A percentile compares a stretch with the other conserved stretches of the same genome.
Evolutionary conservation across 495 filamentous ascomycete species (phyloP).

Genomic region (Aspergillus bridgeri): DNA sequence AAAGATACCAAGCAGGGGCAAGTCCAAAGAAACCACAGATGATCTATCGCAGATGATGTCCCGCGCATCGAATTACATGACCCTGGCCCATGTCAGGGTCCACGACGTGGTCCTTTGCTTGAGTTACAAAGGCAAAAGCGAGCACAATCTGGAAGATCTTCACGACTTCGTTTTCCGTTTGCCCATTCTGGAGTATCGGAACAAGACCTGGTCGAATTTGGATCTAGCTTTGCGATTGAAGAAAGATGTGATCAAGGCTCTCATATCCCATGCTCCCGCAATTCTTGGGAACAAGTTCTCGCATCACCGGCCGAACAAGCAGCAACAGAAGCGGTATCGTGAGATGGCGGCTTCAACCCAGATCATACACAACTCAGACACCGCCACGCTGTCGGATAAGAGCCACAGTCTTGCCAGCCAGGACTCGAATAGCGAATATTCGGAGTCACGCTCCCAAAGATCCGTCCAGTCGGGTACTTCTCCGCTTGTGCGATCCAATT

Average conservation of each 20-base stretch:
- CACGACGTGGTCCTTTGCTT: constrained; percentile 92
- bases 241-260: constrained; percentile 86
- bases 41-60: constrained; percentile 98
- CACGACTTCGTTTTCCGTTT: constrained; percentile 97
- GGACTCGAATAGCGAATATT: constrained; percentile 42
- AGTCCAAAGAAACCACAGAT: constrained; percentile 63
- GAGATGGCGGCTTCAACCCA: constrained; percentile 64
- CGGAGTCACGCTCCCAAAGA: constrained; percentile 35
- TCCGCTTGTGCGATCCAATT: constrained; percentile 38
- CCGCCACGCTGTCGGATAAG: constrained; percentile 27
- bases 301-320: constrained; percentile 74
- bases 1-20: constrained; percentile 43
- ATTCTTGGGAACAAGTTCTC: constrained; percentile 97
- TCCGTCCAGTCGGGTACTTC: constrained; percentile 38
- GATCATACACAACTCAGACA: constrained; percentile 52
- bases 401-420: constrained; percentile 29
- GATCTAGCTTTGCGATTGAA: constrained; percentile 90
- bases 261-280: constrained; percentile 92
- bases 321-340: constrained; percentile 72
- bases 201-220: constrained; percentile 98
- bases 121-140: constrained; percentile 93
- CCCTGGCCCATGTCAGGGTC: constrained; percentile 89
- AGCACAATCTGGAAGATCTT: constrained; percentile 92
- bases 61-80: constrained; percentile 95
- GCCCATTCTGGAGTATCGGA: constrained; percentile 89